These are phyloP conservation scores for Edaphochlamys debaryana DNA, from an alignment of 139 green algal species.

Conservation along the genomic window DNA sequence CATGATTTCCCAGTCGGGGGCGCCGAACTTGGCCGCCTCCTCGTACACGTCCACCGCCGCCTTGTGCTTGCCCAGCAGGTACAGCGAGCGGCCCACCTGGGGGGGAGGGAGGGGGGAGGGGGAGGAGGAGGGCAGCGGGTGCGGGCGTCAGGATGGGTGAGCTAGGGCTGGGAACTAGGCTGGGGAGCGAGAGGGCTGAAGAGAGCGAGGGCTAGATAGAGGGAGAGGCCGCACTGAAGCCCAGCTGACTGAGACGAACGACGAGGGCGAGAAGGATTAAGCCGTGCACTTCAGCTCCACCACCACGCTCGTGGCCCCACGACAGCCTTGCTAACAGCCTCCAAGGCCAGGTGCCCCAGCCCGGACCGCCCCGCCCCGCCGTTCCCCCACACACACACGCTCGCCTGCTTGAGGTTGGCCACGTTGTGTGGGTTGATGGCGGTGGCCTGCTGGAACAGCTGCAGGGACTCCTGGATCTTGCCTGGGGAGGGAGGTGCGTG, in stretches of 20 bases:
- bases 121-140: neutral
- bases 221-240: too few relatives aligned
- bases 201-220: neutral
- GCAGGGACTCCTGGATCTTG: conserved; percentile 76
- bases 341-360: too few relatives aligned
- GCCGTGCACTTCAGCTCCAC: too few relatives aligned
- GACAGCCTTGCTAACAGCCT: too few relatives aligned
- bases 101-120: neutral
- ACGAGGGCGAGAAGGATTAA: too few relatives aligned
- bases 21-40: conserved; percentile 71
- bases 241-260: too few relatives aligned
- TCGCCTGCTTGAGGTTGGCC: conserved; percentile 79
- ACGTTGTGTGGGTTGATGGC: conserved; percentile 77
- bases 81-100: conserved; percentile 78
- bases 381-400: too few relatives aligned
- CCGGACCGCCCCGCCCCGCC: too few relatives aligned
- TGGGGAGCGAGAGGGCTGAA: neutral
- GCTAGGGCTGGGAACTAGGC: too few relatives aligned
- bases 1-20: conserved; percentile 84
- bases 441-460: conserved; percentile 79
- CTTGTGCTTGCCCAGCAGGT: conserved; percentile 81
- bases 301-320: too few relatives aligned
- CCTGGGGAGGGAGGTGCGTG: conserved; percentile 46
- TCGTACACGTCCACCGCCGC: conserved; percentile 81
- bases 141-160: too few relatives aligned